Base-by-base conservation (phyloP, 495 filamentous ascomycete genomes). In the Immersiella caudata region DNA sequence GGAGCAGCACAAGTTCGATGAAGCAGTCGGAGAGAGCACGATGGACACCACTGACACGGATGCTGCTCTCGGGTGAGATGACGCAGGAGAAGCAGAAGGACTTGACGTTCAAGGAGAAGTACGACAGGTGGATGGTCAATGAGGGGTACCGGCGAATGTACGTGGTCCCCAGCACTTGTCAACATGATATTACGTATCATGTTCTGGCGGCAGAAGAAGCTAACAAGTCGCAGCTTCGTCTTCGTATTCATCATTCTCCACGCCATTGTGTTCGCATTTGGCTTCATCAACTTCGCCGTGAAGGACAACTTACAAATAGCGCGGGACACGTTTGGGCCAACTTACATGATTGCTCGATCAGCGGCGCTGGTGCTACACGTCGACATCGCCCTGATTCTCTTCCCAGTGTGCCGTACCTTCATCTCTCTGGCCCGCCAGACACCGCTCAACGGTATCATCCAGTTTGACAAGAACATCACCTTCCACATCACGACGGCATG, bases 401-500 rank as follows among this genome's bases (percentile, higher is more conserved):
- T 93, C 69, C 90, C 91, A 27, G 89, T 92, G 63, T 94, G 91
- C 79, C 86, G 90, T 61, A 92, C 90, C 27, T 82, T 93, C 59
- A 92, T 92, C 72, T 93, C 89, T 65, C 82, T 92, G 67, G 85
- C 87, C 59, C 82, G 91, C 70, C 88, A 90, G 73, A 93, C 89
- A 16, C 88, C 90, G 51, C 82, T 93, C 36, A 90, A 91, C 73
- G 89, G 90, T 66, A 89, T 93, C 72, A 87, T 93, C 61, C 90
- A 90, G 69, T 91, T 93, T 79, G 88, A 91, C 76, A 92, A 91
- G 79, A 92, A 91, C 75, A 92, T 92, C 71, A 89, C 89, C 40
- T 92, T 93, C 80, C 91, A 93, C 77, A 91, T 90, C 78, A 86
- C 90, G 60, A 88, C 89, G 33, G 91, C 88, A 4, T 93, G 90